A percentile compares a stretch with the other conserved stretches of the same genome.
Conservation (phyloP, 202 grass and related monocot species). For the Carex sylvatica region DNA sequence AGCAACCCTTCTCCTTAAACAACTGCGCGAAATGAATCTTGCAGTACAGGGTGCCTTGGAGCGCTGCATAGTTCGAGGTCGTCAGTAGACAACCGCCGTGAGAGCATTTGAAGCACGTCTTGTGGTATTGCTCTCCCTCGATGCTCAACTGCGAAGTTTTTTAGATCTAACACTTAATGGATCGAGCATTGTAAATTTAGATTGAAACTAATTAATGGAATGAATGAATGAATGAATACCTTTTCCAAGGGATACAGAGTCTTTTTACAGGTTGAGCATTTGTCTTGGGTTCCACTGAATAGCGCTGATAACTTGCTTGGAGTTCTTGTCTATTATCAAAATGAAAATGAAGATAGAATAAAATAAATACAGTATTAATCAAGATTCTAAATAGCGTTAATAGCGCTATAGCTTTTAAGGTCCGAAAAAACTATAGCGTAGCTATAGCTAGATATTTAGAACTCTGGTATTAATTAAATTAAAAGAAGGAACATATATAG, state of each 20-base stretch:
- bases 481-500: background rate
- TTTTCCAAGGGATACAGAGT: conserved; percentile 66
- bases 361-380: background rate
- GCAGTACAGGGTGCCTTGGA: conserved; percentile 89
- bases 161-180: too few species aligned
- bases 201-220: background rate
- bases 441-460: too few species aligned
- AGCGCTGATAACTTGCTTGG: conserved; percentile 57
- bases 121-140: conserved; percentile 85
- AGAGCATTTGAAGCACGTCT: conserved; percentile 90
- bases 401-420: too few species aligned
- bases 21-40: conserved; percentile 91
- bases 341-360: background rate
- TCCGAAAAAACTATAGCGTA: too few species aligned
- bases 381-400: too few species aligned
- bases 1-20: conserved; percentile 97
- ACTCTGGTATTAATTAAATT: too few species aligned
- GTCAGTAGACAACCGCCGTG: conserved; percentile 84
- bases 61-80: conserved; percentile 78
- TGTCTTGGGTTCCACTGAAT: conserved; percentile 67
- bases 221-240: conserved; percentile 34
- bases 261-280: conserved; percentile 64
- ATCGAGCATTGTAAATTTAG: background rate
- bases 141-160: conserved; percentile 45
- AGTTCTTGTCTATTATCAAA: conserved; percentile 44